These are phyloP conservation scores for Penicillium sp. DNA, from an alignment of 2,329 filamentous ascomycete species.

Conservation along the genomic window DNA sequence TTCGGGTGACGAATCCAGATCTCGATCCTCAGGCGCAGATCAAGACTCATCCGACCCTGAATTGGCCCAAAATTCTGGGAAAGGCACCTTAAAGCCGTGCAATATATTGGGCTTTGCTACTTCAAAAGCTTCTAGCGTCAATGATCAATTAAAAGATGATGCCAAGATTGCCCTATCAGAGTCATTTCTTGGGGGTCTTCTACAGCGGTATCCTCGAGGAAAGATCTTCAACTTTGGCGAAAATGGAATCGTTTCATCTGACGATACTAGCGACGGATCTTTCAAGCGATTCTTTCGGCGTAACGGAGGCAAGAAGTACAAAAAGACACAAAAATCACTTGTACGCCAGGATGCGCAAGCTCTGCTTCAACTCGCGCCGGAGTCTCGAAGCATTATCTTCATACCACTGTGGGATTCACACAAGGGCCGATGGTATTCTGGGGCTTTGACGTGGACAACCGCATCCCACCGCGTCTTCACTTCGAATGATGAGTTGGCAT, in stretches of 20 bases:
- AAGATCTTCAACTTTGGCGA: slow-evolving; percentile 47
- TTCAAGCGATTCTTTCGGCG: slow-evolving; percentile 7
- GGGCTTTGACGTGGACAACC: slow-evolving; percentile 23
- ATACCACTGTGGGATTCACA: slow-evolving; percentile 31
- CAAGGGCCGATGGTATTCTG: slow-evolving; percentile 26
- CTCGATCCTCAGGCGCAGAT: neutral
- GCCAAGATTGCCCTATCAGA: slow-evolving; percentile 35
- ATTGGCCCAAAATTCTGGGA: neutral
- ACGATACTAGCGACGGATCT: slow-evolving; percentile 11
- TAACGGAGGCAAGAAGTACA: slow-evolving; percentile 8
- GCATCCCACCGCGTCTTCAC: slow-evolving; percentile 17
- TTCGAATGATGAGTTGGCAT: slow-evolving; percentile 22
- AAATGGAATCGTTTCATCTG: slow-evolving; percentile 35
- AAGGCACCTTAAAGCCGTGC: slow-evolving; percentile 4
- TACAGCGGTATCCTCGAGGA: slow-evolving; percentile 47
- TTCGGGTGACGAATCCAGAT: slow-evolving; percentile 10
- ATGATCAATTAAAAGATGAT: slow-evolving; percentile 11
- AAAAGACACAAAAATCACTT: slow-evolving; percentile 8
- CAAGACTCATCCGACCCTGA: neutral
- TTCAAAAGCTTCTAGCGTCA: slow-evolving; percentile 26
- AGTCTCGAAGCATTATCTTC: slow-evolving; percentile 24
- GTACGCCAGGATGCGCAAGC: slow-evolving; percentile 13
- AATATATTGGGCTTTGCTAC: slow-evolving; percentile 15
- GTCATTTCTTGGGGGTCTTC: slow-evolving; percentile 40
- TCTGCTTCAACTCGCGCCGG: slow-evolving; percentile 13